Evolutionary conservation across 805 yeast species (phyloP), one percentile per base, ranked within the genome.

Genomic region (Diddensiella caesifluorescens): DNA sequence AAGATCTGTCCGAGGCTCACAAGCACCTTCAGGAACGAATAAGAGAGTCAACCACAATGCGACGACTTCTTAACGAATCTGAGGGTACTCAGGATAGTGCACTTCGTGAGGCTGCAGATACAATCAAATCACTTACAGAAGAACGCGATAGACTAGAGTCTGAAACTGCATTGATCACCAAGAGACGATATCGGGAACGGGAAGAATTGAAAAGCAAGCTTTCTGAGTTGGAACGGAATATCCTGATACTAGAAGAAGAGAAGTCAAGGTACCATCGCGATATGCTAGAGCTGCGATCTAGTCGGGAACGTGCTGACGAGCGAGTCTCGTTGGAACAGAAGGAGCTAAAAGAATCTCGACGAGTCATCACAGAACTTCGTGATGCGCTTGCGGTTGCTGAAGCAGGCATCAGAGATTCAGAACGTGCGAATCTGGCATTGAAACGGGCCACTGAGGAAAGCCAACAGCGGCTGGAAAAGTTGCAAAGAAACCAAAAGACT

Each of bases 1-100:
- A 87, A 43, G 96, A 89, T 55, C 63, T 90, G n/a, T 67, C 73
- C 7, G 97, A 89, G 44, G 68, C 84, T 3, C 73, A 86, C 42
- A 73, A 75, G 23, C 68, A 80, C 60, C 62, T 89, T 2, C 92
- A 81, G 55, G 95, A 88, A 54, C 74, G 95, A 46, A 77, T 84
- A 0, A 69, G 89, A 38, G 97, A 90, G 61, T 71, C 86, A 0
- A 68, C 79, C 1, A 78, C 86, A 0, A 75, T 88, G 62, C 71
- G 94, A 51, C 68, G 83, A 45, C 59, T 86, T 28, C 56, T 89
- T 22, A 60, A 75, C 35, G 95, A 86, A 34, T 71, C 75, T 4
- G 90, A 88, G 52, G 79, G 77, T 34, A 71, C 68, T 28, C 71
- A 75, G 31, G 73, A 70, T 25, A 49, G 55, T 2, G 74, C 74